Evolutionary conservation across 2,329 filamentous ascomycete genomes (phyloP).

Genomic region (Fusarium sp.): DNA sequence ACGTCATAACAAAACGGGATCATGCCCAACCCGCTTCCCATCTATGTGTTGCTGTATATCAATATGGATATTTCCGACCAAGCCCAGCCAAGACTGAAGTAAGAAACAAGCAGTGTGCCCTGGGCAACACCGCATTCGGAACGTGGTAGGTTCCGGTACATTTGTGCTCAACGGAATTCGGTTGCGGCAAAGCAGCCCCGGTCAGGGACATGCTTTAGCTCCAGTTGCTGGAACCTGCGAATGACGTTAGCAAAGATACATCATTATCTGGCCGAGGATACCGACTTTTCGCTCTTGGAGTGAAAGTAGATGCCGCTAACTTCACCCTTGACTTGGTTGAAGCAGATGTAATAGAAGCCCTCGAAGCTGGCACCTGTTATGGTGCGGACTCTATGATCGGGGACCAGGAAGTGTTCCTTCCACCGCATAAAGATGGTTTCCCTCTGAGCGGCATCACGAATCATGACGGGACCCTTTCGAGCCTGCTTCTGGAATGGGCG

Average conservation of each 20-base stretch:
- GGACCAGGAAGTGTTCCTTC: conserved; percentile 98
- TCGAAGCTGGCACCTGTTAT: conserved; percentile 97
- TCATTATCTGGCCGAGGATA: conserved; percentile 36
- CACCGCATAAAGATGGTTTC: conserved; percentile 98
- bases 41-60: conserved; percentile 40
- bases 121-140: conserved; percentile 8
- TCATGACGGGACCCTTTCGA: conserved; percentile 65
- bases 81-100: conserved; percentile 14
- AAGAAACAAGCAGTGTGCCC: conserved; percentile 10
- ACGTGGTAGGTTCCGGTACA: neutral
- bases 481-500: conserved; percentile 75
- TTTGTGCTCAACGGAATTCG: conserved; percentile 72
- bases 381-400: conserved; percentile 90
- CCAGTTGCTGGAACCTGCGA: conserved; percentile 87
- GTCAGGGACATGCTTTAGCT: conserved; percentile 89
- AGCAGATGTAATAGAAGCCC: conserved; percentile 99
- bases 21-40: conserved; percentile 34
- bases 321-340: conserved; percentile 88
- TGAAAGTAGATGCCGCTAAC: conserved; percentile 98
- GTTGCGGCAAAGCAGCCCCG: conserved; percentile 85
- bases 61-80: conserved; percentile 22
- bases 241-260: conserved; percentile 2
- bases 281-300: conserved; percentile 96
- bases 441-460: conserved; percentile 79
- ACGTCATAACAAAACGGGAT: conserved; percentile 33